These are phyloP conservation scores for Dimocarpus longan DNA, from an alignment of 345 rosid species.

Conservation along the genomic window DNA sequence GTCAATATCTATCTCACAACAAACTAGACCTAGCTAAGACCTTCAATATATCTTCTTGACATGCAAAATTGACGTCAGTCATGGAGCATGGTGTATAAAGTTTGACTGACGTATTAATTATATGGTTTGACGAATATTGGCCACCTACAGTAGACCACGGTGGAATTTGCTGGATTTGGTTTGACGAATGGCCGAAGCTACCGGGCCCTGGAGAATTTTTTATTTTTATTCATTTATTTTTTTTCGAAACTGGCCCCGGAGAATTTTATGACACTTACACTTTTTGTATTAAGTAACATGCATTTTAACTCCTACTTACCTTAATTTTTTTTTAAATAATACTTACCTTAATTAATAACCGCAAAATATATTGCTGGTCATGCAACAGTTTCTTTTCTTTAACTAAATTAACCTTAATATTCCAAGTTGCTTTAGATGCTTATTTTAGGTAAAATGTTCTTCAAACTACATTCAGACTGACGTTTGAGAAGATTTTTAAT, in stretches of 20 bases:
- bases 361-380: no score
- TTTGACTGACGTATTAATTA: neutral
- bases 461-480: neutral
- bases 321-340: no score
- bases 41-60: neutral
- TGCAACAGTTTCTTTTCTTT: neutral
- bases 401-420: neutral
- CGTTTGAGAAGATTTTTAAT: slow-evolving; percentile 11
- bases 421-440: neutral
- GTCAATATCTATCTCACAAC: neutral
- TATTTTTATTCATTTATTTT: no score
- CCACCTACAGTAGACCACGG: neutral
- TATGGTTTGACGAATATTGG: no score
- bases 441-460: slow-evolving; percentile 2
- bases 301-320: neutral
- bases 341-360: neutral
- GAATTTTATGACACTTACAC: neutral
- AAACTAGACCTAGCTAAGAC: neutral
- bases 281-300: neutral
- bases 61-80: neutral
- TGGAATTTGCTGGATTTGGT: neutral
- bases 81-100: neutral
- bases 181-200: neutral
- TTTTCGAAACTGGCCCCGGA: neutral
- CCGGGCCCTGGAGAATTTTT: neutral